Evolutionary conservation across 2,329 filamentous ascomycete species (phyloP).

Genomic region (Penicillium sp.): DNA sequence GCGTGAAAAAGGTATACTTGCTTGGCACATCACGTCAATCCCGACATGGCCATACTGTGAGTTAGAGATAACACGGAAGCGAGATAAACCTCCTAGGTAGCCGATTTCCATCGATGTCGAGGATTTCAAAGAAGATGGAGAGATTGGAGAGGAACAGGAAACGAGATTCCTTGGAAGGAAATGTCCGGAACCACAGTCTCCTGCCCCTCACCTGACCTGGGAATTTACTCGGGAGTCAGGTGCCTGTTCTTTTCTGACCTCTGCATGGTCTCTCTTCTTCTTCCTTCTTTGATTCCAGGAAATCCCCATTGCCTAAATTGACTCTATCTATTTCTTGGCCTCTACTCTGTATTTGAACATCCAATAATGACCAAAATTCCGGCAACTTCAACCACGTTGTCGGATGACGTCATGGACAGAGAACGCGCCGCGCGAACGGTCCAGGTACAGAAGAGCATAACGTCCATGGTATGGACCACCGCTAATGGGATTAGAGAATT

Average conservation of each 20-base stretch:
- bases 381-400: not conserved
- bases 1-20: not conserved
- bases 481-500: conserved; percentile 53
- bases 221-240: too few relatives aligned
- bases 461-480: not conserved
- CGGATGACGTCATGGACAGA: conserved; percentile 20
- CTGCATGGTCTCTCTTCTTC: not conserved
- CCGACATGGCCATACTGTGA: too few relatives aligned
- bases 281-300: not conserved
- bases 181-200: too few relatives aligned
- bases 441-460: conserved; percentile 21
- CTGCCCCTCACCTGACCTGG: too few relatives aligned
- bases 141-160: too few relatives aligned
- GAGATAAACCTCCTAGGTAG: too few relatives aligned
- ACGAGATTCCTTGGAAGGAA: too few relatives aligned
- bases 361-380: not conserved
- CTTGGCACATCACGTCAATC: too few relatives aligned
- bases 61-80: too few relatives aligned
- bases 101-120: too few relatives aligned
- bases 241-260: not conserved
- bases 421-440: conserved; percentile 19
- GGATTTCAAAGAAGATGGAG: too few relatives aligned
- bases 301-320: not conserved
- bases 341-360: not conserved
- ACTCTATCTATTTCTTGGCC: not conserved